Evolutionary conservation across 768 basidiomycete genomes (phyloP).

Genomic region (Psilocybe tampanensis): DNA sequence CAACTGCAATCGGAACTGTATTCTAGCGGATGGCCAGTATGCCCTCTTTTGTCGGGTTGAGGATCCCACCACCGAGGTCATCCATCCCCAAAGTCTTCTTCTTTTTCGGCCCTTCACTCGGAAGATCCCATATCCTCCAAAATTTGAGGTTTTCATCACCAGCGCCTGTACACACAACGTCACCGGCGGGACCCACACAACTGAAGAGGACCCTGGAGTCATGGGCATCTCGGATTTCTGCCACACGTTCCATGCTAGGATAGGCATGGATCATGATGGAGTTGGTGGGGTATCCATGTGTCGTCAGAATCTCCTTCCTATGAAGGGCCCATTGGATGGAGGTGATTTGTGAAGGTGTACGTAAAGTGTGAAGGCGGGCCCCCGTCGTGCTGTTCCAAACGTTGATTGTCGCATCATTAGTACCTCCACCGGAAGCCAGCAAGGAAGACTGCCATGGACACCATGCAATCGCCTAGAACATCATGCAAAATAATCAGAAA

Average conservation of each 20-base stretch:
- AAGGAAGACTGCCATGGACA: constrained; percentile 95
- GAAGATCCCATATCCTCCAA: constrained; percentile 84
- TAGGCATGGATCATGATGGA: constrained; percentile 83
- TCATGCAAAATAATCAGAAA: not conserved
- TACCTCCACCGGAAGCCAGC: constrained; percentile 93
- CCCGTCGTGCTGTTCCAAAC: constrained; percentile 93
- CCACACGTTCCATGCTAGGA: constrained; percentile 80
- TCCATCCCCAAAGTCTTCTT: constrained; percentile 48
- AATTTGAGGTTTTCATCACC: constrained; percentile 98
- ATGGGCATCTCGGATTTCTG: constrained; percentile 89
- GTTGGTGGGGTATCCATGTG: constrained; percentile 94
- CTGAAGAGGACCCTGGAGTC: constrained; percentile 90
- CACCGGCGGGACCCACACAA: constrained; percentile 84
- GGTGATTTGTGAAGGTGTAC: constrained; percentile 90
- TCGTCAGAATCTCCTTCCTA: constrained; percentile 87
- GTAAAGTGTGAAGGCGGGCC: constrained; percentile 83
- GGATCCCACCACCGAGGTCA: constrained; percentile 39
- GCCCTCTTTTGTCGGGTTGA: constrained; percentile 51
- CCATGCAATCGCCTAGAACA: constrained; percentile 90
- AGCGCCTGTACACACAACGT: constrained; percentile 89
- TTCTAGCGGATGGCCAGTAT: constrained; percentile 46
- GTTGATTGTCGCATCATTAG: constrained; percentile 89
- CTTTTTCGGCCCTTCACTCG: constrained; percentile 44
- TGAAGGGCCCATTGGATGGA: constrained; percentile 87
- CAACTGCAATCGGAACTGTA: not conserved